phyloP scores from a whole-genome alignment of 805 yeast genomes.

The Schizosaccharomyces octosporus region DNA sequence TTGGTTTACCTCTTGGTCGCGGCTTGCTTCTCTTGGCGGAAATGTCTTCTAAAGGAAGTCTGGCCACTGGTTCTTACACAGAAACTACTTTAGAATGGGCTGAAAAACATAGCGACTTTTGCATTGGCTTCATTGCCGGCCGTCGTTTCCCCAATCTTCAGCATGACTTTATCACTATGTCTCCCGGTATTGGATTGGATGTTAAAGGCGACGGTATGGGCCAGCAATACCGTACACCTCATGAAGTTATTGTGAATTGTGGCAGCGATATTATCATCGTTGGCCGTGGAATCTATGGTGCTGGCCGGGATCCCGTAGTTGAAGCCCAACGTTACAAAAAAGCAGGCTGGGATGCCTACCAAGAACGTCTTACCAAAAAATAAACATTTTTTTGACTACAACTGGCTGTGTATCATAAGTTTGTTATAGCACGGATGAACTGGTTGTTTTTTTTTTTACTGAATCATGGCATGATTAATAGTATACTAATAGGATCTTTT shows the following conservation, averaged over 20 bases:
- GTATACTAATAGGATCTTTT: no score
- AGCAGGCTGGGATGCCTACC: constrained; percentile 90
- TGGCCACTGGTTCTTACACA: constrained; percentile 84
- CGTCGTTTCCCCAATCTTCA: constrained; percentile 51
- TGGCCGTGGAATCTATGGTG: constrained; percentile 91
- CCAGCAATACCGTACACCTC: constrained; percentile 86
- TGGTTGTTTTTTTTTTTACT: no score
- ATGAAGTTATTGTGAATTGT: constrained; percentile 41
- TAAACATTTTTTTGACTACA: background rate
- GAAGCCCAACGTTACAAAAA: constrained; percentile 74
- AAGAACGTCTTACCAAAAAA: constrained; percentile 7
- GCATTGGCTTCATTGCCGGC: constrained; percentile 91
- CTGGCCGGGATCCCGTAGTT: constrained; percentile 69
- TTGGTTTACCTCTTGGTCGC: constrained; percentile 24
- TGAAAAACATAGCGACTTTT: constrained; percentile 63
- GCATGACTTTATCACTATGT: constrained; percentile 88
- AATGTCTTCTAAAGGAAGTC: constrained; percentile 74
- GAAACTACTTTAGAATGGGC: constrained; percentile 73
- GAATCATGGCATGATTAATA: no score
- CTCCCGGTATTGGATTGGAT: constrained; percentile 96
- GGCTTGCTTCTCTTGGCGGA: constrained; percentile 91
- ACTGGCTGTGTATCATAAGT: no score
- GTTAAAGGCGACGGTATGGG: constrained; percentile 91
- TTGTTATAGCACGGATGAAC: no score
- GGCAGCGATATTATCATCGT: constrained; percentile 94